These are phyloP conservation scores for Alternaria conjuncta DNA, from an alignment of 2,329 filamentous ascomycete species.

Conservation along the genomic window DNA sequence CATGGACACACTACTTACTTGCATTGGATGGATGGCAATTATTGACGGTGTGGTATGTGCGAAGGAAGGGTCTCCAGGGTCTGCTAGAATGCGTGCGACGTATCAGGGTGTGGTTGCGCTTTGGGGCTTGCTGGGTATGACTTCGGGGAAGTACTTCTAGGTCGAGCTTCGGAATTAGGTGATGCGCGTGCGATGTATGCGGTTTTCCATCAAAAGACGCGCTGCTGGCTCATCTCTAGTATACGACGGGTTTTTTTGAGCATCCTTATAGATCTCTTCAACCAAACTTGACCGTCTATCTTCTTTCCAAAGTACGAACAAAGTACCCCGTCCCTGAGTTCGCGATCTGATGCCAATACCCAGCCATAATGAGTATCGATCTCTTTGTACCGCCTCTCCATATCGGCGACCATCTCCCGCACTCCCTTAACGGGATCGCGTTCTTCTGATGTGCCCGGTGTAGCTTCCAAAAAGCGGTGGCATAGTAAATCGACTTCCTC, in stretches of 20 bases:
- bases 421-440: neutral
- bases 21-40: conserved; percentile 23
- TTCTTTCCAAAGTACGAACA: neutral
- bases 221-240: neutral
- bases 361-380: conserved; percentile 13
- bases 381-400: neutral
- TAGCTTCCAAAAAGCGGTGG: neutral
- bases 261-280: neutral
- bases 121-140: conserved; percentile 27
- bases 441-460: neutral
- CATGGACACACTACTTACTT: conserved; percentile 22
- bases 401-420: neutral
- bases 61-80: conserved; percentile 17
- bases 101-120: conserved; percentile 18
- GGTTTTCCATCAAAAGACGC: neutral
- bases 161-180: neutral
- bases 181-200: neutral
- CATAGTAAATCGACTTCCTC: neutral
- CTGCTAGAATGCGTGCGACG: conserved; percentile 12
- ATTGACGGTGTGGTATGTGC: conserved; percentile 22
- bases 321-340: neutral
- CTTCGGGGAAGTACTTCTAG: conserved; percentile 23
- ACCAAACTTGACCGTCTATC: neutral
- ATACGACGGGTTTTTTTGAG: neutral
- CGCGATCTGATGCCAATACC: conserved; percentile 9